These are phyloP conservation scores for Erysimum pusillum DNA, from an alignment of 441 rosid species.

Conservation along the genomic window DNA sequence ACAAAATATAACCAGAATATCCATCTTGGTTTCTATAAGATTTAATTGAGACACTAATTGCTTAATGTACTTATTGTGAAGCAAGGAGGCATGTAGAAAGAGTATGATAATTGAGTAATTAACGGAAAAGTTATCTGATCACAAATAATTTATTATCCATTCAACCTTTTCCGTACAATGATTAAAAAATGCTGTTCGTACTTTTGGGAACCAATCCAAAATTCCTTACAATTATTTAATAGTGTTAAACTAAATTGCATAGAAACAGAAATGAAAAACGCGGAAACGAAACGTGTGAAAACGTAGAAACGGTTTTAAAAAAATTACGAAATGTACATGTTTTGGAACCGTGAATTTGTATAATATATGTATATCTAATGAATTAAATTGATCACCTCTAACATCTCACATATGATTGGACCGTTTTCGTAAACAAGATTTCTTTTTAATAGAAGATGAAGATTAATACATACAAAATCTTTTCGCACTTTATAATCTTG, in stretches of 20 bases:
- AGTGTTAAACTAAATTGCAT: background rate
- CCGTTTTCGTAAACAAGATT: no score
- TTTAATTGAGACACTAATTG: background rate
- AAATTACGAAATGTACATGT: no score
- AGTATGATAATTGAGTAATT: conserved; percentile 40
- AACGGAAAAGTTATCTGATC: conserved; percentile 29
- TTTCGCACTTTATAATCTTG: no score
- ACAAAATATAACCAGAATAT: background rate
- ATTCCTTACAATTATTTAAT: conserved; percentile 19
- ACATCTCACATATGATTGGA: no score
- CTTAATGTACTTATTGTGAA: background rate
- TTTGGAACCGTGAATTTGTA: no score
- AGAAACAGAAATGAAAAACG: no score
- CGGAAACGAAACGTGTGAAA: no score
- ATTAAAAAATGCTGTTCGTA: conserved; percentile 36
- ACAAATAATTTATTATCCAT: conserved; percentile 15
- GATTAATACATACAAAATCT: no score
- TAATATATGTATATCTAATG: no score
- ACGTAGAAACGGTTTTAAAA: no score
- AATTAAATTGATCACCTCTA: no score
- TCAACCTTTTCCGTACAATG: conserved; percentile 38
- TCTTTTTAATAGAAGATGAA: no score
- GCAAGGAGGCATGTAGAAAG: background rate
- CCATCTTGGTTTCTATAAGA: background rate
- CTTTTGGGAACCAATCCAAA: conserved; percentile 43